Base-by-base conservation (phyloP, 805 yeast genomes). In the Yarrowia sp. region DNA sequence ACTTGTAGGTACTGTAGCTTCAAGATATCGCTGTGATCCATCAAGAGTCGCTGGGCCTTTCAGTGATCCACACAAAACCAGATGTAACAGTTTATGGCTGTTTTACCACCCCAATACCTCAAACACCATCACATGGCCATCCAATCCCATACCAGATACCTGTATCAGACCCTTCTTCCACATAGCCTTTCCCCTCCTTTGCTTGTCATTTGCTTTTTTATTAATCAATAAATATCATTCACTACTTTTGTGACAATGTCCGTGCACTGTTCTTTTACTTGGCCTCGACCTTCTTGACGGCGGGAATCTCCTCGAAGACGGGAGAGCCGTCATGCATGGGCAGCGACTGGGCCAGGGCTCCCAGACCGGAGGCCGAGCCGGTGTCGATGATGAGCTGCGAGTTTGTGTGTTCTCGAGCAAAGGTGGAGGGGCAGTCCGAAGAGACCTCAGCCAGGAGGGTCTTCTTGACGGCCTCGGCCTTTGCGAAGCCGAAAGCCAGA, bases 401-500 rank as follows among this genome's bases (percentile, higher is more conserved):
- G 67, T 84, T 83, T 3, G 68, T 19, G 72, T 85, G 87, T 47
- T 78, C 82, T 70, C 82, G 81, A 70, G 85, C 80, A 71, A 77
- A 85, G 13, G 85, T 77, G 36, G 85, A 82, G 8, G 89, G 89
- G 69, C 78, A 82, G 14, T 74, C 73, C 4, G 84, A 66, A 52
- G 79, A 80, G 63, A 79, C 77, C 68, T 77, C 74, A 14, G 83
- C 85, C 49, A 74, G 68, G 12, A 84, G 70, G 10, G 87, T 82
- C 72, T 81, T 79, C 47, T 78, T 76, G 68, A 85, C 80, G 20
- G 87, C 87, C 68, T 74, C 77, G 56, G 76, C 74, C 75, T 85
- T 85, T 66, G 72, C 73, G 19, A 74, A 73, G 24, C 88, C 88
- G 73, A 85, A 79, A 0, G 84, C 87, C 39, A 85, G 78, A 56